These are phyloP conservation scores for Ulota crispa DNA, from an alignment of 225 moss, liverwort and hornwort genomes.

Conservation along the genomic window DNA sequence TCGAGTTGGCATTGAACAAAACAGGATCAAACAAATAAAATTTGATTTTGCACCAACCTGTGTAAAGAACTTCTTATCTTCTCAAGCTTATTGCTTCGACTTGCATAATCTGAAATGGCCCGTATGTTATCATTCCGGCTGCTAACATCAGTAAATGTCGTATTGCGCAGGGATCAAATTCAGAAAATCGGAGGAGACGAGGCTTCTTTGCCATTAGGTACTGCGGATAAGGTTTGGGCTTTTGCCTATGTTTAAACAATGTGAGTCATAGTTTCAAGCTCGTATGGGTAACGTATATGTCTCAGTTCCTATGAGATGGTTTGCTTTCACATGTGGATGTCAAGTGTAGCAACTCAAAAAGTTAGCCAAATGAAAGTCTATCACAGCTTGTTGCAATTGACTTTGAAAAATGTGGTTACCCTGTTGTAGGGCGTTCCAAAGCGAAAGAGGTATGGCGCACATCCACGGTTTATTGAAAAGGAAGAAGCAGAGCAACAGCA, in stretches of 20 bases:
- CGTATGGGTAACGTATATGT: neutral
- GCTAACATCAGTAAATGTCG: constrained; percentile 3
- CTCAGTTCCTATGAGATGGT: constrained; percentile 1
- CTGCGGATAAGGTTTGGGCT: constrained; percentile 55
- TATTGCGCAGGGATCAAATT: constrained; percentile 43
- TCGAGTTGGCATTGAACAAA: neutral
- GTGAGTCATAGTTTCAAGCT: constrained; percentile 26
- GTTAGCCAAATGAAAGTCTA: neutral
- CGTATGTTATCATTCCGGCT: neutral
- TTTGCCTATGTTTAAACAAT: constrained; percentile 30
- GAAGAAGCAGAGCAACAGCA: constrained; percentile 49
- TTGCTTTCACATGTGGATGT: constrained; percentile 12
- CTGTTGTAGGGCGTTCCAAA: constrained; percentile 31
- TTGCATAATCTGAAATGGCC: neutral
- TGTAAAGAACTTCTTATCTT: neutral
- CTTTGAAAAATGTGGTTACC: neutral
- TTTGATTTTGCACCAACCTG: neutral
- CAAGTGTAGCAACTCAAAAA: neutral
- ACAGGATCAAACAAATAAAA: neutral
- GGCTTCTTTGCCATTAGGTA: constrained; percentile 28
- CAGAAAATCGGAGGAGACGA: constrained; percentile 39
- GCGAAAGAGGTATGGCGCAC: constrained; percentile 56
- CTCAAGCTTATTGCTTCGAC: neutral
- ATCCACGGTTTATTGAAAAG: constrained; percentile 44
- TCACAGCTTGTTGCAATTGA: neutral